These are phyloP conservation scores for Rubus idaeus DNA, from an alignment of 306 rosid species.

Conservation along the genomic window DNA sequence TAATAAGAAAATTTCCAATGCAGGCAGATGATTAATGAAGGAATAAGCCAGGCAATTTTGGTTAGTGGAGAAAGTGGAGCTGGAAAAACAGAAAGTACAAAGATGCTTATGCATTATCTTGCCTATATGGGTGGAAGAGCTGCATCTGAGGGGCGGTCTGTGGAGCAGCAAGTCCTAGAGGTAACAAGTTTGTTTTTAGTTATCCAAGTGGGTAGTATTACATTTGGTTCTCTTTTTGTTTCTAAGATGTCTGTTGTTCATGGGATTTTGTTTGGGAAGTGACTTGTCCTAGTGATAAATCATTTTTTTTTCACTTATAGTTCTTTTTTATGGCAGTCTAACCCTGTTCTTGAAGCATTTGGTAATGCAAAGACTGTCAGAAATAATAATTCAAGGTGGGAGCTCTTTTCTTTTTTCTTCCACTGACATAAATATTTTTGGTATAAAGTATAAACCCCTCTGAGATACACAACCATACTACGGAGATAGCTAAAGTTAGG, in stretches of 20 bases:
- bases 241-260: constrained; percentile 16
- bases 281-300: not conserved
- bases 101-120: constrained; percentile 97
- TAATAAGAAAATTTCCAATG: not conserved
- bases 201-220: not conserved
- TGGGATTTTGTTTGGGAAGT: constrained; percentile 14
- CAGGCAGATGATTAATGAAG: constrained; percentile 85
- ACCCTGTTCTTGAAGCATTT: constrained; percentile 98
- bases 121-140: constrained; percentile 90
- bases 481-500: not conserved
- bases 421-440: not conserved
- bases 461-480: not conserved
- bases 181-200: constrained; percentile 37
- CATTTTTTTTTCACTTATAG: constrained; percentile 9
- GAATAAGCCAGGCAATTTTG: constrained; percentile 82
- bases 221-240: not conserved
- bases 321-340: constrained; percentile 57
- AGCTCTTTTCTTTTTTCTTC: constrained; percentile 14
- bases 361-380: constrained; percentile 95
- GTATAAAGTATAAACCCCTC: not conserved
- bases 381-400: constrained; percentile 91
- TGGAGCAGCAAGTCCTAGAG: constrained; percentile 95
- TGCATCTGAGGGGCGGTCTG: constrained; percentile 73
- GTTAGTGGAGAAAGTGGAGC: constrained; percentile 99
- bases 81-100: constrained; percentile 95